phyloP scores from a whole-genome alignment of 202 grass and related monocot species.

The Setaria italica region DNA sequence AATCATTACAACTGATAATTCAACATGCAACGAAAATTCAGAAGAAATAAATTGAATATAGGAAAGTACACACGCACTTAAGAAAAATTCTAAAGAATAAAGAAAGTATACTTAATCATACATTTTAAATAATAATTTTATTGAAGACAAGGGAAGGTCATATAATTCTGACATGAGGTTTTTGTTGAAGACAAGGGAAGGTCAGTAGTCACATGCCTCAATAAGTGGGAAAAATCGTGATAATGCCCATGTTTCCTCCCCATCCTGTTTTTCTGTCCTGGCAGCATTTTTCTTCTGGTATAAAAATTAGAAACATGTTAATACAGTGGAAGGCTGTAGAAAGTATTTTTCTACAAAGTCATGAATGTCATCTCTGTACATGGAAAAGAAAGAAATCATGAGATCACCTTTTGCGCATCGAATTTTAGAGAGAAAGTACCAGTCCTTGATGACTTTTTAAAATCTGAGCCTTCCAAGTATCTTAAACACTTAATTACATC shows the following conservation, averaged over 20 bases:
- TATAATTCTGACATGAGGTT: not conserved
- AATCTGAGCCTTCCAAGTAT: constrained; percentile 66
- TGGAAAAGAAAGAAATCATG: not conserved
- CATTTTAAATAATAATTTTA: not conserved
- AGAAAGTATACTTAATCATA: not conserved
- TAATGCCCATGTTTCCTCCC: constrained; percentile 78
- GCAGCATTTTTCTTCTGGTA: constrained; percentile 87
- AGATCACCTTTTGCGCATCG: constrained; percentile 74
- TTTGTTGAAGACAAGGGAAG: constrained; percentile 26
- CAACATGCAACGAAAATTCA: not conserved
- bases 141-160: not conserved
- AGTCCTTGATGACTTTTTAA: constrained; percentile 58
- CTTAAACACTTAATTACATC: constrained; percentile 73
- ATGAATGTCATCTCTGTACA: constrained; percentile 49
- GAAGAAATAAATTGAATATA: not conserved
- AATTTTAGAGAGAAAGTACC: constrained; percentile 89
- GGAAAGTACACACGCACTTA: not conserved
- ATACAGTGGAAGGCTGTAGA: constrained; percentile 30
- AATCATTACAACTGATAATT: not conserved
- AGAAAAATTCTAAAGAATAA: not conserved
- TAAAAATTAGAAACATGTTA: constrained; percentile 41
- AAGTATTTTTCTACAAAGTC: not conserved
- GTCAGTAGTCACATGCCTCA: constrained; percentile 58
- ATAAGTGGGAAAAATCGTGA: constrained; percentile 89
- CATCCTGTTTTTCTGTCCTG: constrained; percentile 73